Evolutionary conservation across 176 grass and related monocot genomes (phyloP).

Genomic region (Leersia perrieri): DNA sequence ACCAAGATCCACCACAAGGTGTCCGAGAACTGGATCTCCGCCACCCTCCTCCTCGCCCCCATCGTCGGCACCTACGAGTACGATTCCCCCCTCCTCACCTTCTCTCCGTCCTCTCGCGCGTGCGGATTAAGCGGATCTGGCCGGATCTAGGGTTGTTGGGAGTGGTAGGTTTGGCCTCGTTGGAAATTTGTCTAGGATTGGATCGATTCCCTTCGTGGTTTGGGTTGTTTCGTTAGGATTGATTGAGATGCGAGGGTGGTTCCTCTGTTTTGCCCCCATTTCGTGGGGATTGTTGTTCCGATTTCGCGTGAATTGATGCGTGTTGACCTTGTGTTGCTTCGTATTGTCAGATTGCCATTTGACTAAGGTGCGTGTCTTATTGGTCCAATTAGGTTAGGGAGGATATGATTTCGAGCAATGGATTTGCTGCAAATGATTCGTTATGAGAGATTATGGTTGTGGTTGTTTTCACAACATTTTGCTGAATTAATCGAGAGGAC

Average conservation of each 20-base stretch:
- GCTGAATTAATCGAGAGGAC: neutral
- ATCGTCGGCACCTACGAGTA: conserved; percentile 91
- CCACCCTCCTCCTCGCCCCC: conserved; percentile 71
- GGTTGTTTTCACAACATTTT: neutral
- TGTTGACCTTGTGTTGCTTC: neutral
- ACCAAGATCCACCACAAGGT: conserved; percentile 99
- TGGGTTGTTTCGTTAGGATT: neutral
- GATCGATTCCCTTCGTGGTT: neutral
- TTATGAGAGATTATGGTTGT: too few species aligned
- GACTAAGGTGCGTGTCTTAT: neutral
- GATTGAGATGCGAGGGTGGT: neutral
- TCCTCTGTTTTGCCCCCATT: neutral
- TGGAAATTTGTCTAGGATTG: neutral
- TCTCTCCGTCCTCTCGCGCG: neutral
- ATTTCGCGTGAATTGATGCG: neutral
- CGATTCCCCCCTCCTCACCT: neutral
- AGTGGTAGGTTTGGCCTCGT: neutral
- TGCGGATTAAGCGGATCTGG: neutral
- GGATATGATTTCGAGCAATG: neutral
- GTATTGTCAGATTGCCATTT: neutral
- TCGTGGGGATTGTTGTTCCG: neutral
- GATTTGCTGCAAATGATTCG: neutral
- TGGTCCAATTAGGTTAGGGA: neutral
- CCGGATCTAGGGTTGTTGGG: neutral
- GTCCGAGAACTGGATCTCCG: conserved; percentile 96